These are phyloP conservation scores for Cystofilobasidium capitatum DNA, from an alignment of 768 basidiomycete species.

Conservation along the genomic window DNA sequence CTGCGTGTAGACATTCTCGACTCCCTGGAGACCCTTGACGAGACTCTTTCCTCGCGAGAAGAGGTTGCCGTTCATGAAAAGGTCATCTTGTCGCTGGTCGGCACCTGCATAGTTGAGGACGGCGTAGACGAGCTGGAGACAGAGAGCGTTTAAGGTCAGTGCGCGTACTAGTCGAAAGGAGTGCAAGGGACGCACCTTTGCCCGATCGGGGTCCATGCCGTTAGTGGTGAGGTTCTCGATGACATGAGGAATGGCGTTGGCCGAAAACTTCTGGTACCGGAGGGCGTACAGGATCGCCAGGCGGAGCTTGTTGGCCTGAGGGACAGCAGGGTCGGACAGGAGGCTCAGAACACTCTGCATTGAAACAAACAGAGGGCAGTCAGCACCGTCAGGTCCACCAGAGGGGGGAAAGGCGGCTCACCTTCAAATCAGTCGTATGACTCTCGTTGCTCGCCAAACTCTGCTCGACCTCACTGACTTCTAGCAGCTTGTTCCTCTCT, in stretches of 20 bases:
- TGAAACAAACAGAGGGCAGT: background rate
- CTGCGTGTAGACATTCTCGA: slow-evolving; percentile 98
- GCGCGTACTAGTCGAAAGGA: background rate
- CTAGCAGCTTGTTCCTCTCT: slow-evolving; percentile 70
- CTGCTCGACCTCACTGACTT: slow-evolving; percentile 90
- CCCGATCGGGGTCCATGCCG: slow-evolving; percentile 47
- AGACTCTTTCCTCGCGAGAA: slow-evolving; percentile 90
- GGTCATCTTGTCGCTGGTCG: slow-evolving; percentile 92
- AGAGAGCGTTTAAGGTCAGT: background rate
- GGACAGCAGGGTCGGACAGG: slow-evolving; percentile 56
- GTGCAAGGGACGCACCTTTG: slow-evolving; percentile 27
- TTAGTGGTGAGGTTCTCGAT: slow-evolving; percentile 40
- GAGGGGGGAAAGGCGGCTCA: slow-evolving; percentile 37
- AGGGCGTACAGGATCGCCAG: slow-evolving; percentile 85
- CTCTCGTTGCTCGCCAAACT: slow-evolving; percentile 86
- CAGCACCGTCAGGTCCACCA: background rate
- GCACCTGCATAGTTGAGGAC: slow-evolving; percentile 85
- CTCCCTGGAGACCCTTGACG: slow-evolving; percentile 91
- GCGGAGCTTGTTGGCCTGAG: slow-evolving; percentile 73
- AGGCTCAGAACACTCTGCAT: slow-evolving; percentile 70
- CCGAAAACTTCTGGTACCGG: slow-evolving; percentile 83
- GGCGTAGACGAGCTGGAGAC: slow-evolving; percentile 72
- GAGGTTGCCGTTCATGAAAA: slow-evolving; percentile 90
- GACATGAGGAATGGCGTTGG: slow-evolving; percentile 62
- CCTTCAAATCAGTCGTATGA: slow-evolving; percentile 66